Percentiles rank a stretch among this genome's conserved stretches.
Evolutionary conservation across 129 eudicot species (phyloP).

Genomic region (Lactuca saligna): DNA sequence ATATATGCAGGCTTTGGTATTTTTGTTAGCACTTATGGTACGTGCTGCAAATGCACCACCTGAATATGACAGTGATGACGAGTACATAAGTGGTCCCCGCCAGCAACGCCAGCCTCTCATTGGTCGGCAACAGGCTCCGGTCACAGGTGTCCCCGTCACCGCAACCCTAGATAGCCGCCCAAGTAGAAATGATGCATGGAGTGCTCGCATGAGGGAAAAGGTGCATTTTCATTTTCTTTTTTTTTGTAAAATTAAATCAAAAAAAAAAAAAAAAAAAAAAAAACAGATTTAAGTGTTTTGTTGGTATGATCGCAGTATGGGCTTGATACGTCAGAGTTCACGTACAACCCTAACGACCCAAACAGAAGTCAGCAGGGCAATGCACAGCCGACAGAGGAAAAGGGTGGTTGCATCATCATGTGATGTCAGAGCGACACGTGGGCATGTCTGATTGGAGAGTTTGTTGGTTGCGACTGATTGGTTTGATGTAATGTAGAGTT

Average conservation of each 20-base stretch:
- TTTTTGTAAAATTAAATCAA: not conserved
- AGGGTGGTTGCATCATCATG: slow-evolving; percentile 73
- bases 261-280: not conserved
- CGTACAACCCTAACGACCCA: slow-evolving; percentile 85
- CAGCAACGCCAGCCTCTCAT: slow-evolving; percentile 86
- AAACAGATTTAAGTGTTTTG: not conserved
- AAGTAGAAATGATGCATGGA: slow-evolving; percentile 92
- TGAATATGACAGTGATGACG: slow-evolving; percentile 90
- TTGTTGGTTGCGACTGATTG: not conserved
- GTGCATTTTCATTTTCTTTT: slow-evolving; percentile 22
- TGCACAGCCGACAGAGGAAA: slow-evolving; percentile 58
- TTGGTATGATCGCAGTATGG: slow-evolving; percentile 57
- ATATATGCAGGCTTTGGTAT: slow-evolving; percentile 68
- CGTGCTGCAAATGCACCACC: slow-evolving; percentile 77
- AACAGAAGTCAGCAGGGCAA: slow-evolving; percentile 57
- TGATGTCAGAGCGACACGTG: slow-evolving; percentile 21
- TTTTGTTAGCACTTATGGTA: slow-evolving; percentile 71
- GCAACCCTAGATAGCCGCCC: slow-evolving; percentile 71
- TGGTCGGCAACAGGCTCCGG: slow-evolving; percentile 58
- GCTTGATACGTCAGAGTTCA: slow-evolving; percentile 90
- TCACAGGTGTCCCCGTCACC: slow-evolving; percentile 68
- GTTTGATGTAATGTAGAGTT: slow-evolving; percentile 1
- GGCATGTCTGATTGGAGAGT: not conserved
- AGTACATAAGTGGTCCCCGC: slow-evolving; percentile 66
- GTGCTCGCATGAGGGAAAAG: slow-evolving; percentile 97